A percentile compares a stretch with the other conserved stretches of the same genome.
These are phyloP conservation scores for Croton setiger DNA, from an alignment of 441 rosid genomes.

Conservation along the genomic window DNA sequence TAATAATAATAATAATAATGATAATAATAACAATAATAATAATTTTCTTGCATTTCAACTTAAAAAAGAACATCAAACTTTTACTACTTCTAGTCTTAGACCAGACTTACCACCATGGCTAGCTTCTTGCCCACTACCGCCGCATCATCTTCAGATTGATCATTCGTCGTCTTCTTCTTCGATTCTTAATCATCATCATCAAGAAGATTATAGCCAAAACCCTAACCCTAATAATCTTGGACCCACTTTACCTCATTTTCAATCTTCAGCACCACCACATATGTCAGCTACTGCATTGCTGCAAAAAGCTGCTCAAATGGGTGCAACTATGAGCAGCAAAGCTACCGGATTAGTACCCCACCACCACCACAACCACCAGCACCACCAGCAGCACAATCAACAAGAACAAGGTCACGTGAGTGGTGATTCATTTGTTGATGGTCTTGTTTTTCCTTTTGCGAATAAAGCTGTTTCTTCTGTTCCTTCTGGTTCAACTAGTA, in stretches of 20 bases:
- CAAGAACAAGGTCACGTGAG: slow-evolving; percentile 42
- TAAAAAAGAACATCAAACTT: slow-evolving; percentile 44
- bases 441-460: slow-evolving; percentile 33
- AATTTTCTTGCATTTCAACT: slow-evolving; percentile 32
- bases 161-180: slow-evolving; percentile 33
- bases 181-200: slow-evolving; percentile 18
- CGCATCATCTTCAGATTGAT: slow-evolving; percentile 21
- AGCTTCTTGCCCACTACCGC: slow-evolving; percentile 25
- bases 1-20: background rate
- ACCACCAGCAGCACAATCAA: slow-evolving; percentile 16
- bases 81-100: slow-evolving; percentile 15
- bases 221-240: slow-evolving; percentile 43
- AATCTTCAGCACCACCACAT: slow-evolving; percentile 37
- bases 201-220: slow-evolving; percentile 41
- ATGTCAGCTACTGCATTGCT: slow-evolving; percentile 96
- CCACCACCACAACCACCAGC: slow-evolving; percentile 18
- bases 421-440: slow-evolving; percentile 28
- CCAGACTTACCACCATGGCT: slow-evolving; percentile 55
- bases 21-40: no score
- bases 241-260: slow-evolving; percentile 34
- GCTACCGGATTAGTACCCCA: slow-evolving; percentile 27
- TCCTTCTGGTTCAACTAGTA: background rate
- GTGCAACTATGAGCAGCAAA: slow-evolving; percentile 52
- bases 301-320: slow-evolving; percentile 91
- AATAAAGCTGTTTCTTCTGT: slow-evolving; percentile 22